Percentiles rank a stretch among this genome's conserved stretches.
These are phyloP conservation scores for Urtica urens DNA, from an alignment of 306 rosid species.

Conservation along the genomic window DNA sequence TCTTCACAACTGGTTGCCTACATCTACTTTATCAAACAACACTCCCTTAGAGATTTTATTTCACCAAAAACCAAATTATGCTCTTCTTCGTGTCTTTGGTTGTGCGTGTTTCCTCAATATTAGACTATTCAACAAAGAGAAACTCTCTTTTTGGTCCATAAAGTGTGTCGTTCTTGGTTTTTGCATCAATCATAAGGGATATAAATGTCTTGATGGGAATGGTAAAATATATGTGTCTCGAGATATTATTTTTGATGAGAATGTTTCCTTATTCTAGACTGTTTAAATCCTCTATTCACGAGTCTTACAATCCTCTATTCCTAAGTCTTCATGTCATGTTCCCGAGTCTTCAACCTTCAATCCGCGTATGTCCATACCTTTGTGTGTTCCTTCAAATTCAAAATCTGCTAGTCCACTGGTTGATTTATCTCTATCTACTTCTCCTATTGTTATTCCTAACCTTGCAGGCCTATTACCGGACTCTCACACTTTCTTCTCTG, in stretches of 20 bases:
- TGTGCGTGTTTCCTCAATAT: neutral
- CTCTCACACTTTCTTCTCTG: too few species aligned
- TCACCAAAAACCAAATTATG: neutral
- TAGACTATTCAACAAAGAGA: neutral
- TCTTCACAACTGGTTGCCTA: neutral
- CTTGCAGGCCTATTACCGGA: too few species aligned
- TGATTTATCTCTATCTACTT: too few species aligned
- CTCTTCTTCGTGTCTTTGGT: neutral
- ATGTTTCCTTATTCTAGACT: neutral
- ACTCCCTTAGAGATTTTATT: too few species aligned
- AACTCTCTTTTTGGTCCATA: neutral
- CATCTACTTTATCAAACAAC: neutral
- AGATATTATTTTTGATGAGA: neutral
- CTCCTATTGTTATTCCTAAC: too few species aligned
- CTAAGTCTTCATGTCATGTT: too few species aligned
- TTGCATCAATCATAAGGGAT: neutral
- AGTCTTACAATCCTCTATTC: too few species aligned
- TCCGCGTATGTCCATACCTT: too few species aligned
- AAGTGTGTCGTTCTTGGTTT: neutral
- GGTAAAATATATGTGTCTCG: neutral
- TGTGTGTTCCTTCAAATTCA: too few species aligned
- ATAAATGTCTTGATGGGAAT: neutral
- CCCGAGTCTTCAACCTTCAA: too few species aligned
- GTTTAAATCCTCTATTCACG: too few species aligned
- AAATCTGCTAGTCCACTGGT: too few species aligned